Percentiles rank a stretch among this genome's conserved stretches.
Conservation (phyloP, 164 flowering plant species). For the Magnolia changhungtana region DNA sequence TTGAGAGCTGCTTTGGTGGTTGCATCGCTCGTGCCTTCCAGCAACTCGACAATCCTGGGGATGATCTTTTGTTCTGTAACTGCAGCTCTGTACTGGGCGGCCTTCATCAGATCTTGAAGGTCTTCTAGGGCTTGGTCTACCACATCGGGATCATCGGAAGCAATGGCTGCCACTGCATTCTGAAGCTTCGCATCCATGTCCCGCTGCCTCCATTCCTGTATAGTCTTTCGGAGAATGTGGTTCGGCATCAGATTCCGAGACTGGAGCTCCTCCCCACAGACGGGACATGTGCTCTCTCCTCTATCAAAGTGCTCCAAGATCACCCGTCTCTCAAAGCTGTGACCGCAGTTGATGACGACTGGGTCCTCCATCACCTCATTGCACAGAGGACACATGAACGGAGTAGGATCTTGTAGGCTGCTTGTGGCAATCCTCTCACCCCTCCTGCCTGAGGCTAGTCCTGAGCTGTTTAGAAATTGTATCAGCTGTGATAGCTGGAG, state of each 20-base stretch:
- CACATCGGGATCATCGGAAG: slow-evolving; percentile 12
- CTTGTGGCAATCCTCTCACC: background rate
- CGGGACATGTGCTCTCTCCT: slow-evolving; percentile 21
- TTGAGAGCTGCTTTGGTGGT: slow-evolving; percentile 23
- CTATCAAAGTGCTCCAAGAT: slow-evolving; percentile 15
- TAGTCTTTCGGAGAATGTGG: slow-evolving; percentile 12
- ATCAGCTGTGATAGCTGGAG: slow-evolving; percentile 25
- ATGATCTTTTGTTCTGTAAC: slow-evolving; percentile 15
- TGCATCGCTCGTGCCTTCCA: background rate
- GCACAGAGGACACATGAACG: slow-evolving; percentile 22
- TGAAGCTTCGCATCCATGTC: slow-evolving; percentile 16
- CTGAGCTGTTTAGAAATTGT: slow-evolving; percentile 18
- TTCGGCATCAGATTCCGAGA: slow-evolving; percentile 18
- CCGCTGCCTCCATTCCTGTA: slow-evolving; percentile 22
- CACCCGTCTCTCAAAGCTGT: slow-evolving; percentile 23
- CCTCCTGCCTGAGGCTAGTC: background rate
- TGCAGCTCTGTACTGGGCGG: slow-evolving; percentile 11
- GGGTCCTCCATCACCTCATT: slow-evolving; percentile 21
- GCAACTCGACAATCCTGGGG: slow-evolving; percentile 15
- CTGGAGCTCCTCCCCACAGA: slow-evolving; percentile 16
- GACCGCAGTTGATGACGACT: slow-evolving; percentile 25
- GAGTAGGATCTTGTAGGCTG: slow-evolving; percentile 3
- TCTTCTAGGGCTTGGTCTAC: slow-evolving; percentile 17
- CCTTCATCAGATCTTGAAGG: slow-evolving; percentile 18
- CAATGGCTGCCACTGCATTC: slow-evolving; percentile 7